Conservation (phyloP, 805 yeast species). For the Babjeviella inositovora region DNA sequence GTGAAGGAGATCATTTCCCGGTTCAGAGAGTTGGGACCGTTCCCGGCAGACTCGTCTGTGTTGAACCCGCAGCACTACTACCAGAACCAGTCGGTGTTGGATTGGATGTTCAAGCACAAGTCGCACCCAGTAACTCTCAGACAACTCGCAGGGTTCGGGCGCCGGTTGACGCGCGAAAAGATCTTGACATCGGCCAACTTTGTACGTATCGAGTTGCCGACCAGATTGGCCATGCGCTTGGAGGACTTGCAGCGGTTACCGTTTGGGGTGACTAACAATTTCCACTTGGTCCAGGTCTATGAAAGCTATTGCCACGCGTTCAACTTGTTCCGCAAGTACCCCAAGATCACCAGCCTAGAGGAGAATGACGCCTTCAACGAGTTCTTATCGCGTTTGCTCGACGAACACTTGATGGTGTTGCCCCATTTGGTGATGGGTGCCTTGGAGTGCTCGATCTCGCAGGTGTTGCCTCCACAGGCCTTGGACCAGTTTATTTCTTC, state of each 20-base stretch:
- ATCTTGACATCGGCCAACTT: conserved; percentile 76
- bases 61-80: conserved; percentile 61
- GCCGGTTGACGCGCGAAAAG: conserved; percentile 59
- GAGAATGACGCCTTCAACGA: conserved; percentile 66
- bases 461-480: conserved; percentile 38
- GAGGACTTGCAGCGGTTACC: conserved; percentile 69
- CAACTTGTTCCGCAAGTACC: conserved; percentile 66
- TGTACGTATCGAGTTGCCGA: conserved; percentile 73
- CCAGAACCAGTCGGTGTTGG: conserved; percentile 55
- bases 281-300: conserved; percentile 75
- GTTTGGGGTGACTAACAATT: conserved; percentile 70
- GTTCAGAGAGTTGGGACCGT: conserved; percentile 2
- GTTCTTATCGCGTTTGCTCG: conserved; percentile 46
- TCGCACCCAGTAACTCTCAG: conserved; percentile 86
- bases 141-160: conserved; percentile 84
- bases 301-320: conserved; percentile 82
- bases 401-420: conserved; percentile 65
- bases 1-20: no score
- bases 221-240: conserved; percentile 68
- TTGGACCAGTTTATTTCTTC: conserved; percentile 65
- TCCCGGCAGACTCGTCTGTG: conserved; percentile 2
- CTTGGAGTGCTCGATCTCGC: conserved; percentile 52
- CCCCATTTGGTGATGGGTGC: conserved; percentile 93
- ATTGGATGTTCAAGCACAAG: conserved; percentile 39
- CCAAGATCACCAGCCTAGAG: conserved; percentile 46